A percentile compares a stretch with the other conserved stretches of the same genome.
Conservation (phyloP, 768 basidiomycete genomes). For the Sporobolomyces phaffii region DNA sequence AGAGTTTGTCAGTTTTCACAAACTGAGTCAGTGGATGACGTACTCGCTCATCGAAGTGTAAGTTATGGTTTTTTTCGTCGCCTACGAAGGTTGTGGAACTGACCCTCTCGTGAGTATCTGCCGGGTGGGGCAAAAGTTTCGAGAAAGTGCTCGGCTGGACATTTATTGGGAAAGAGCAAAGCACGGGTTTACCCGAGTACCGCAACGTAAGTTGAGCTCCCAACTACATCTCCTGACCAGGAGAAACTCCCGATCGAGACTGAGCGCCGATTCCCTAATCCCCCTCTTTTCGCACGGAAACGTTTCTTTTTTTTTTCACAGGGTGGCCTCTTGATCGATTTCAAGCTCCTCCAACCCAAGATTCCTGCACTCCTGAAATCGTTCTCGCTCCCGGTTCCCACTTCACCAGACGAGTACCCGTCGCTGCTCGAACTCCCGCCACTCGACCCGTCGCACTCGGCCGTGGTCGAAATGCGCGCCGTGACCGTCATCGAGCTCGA, state of each 20-base stretch:
- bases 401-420: constrained; percentile 16
- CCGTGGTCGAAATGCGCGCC: constrained; percentile 92
- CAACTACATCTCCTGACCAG: too few relatives aligned
- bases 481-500: constrained; percentile 94
- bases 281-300: too few relatives aligned
- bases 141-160: constrained; percentile 70
- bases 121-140: constrained; percentile 49
- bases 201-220: too few relatives aligned
- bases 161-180: constrained; percentile 70
- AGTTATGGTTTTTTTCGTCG: too few relatives aligned
- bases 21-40: constrained; percentile 87
- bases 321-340: constrained; percentile 83
- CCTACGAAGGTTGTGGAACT: too few relatives aligned
- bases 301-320: too few relatives aligned
- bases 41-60: constrained; percentile 58
- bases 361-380: constrained; percentile 52
- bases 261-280: too few relatives aligned
- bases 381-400: constrained; percentile 49
- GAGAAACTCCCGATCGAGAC: too few relatives aligned
- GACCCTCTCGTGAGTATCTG: background rate
- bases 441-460: constrained; percentile 70
- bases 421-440: constrained; percentile 56
- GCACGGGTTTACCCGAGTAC: constrained; percentile 93
- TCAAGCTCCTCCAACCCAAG: constrained; percentile 69
- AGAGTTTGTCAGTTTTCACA: constrained; percentile 86